Evolutionary conservation across 257 asterid species (phyloP), one percentile per base, ranked within the genome.

Genomic region (Nicotiana benthamiana): DNA sequence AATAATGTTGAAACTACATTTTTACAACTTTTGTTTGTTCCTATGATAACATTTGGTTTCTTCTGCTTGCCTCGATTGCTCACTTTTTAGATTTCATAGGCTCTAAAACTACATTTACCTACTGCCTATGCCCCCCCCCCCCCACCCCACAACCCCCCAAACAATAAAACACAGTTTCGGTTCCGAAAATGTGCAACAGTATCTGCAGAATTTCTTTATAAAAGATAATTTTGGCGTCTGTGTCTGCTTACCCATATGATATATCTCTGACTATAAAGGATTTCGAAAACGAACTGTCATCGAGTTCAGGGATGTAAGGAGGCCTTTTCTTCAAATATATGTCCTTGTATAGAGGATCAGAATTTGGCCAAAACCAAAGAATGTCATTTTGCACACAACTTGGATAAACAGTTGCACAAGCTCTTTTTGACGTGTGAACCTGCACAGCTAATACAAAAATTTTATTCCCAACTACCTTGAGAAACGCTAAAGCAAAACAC

Each of bases 281-380:
- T 81, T 86, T 76, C 61, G 93, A 83, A 84, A 17, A 93, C 20
- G 97, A 86, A 4, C 97, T 97, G 75, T 95, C 98, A 66, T 95
- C 99, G 16, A 95, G 87, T 92, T 95, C 98, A 7, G 96, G 92
- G 82, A 95, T 88, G 76, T 86, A 89, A 65, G 92, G 95, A 75
- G 99, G 99, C 83, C 88, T 95, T 84, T 86, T 87, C 89, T 79
- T 86, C 27, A 85, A 82, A 43, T 63, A 80, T 67, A 91, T 90
- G 61, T 92, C 94, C 83, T 88, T 88, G 68, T 83, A 89, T 68
- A 87, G 84, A 51, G 92, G 93, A 82, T 92, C 97, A 66, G 94
- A 63, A 76, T 89, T 95, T 2, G 98, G 97, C 99, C 99, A 95
- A 85, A 95, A 92, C 98, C 99, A 95, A 80, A 95, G 87, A 88